Base-by-base conservation (phyloP, 2,329 filamentous ascomycete species). In the Pestalotiopsis sp. region DNA sequence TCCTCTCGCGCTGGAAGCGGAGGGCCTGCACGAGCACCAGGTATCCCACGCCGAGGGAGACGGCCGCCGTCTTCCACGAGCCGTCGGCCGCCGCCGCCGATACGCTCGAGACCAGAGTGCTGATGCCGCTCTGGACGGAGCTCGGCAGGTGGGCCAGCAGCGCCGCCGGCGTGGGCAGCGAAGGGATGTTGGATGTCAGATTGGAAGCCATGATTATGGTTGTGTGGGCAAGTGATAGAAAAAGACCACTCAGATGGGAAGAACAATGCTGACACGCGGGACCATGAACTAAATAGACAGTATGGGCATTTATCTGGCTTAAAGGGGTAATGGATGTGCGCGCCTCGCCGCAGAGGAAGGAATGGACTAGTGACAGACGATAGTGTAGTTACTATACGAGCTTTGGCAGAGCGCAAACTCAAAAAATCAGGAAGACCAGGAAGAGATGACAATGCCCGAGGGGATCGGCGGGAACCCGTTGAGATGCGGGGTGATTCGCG, bases 1-100 rank as follows among this genome's bases (percentile, higher is more conserved):
- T 69, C 55, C 70, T 69, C 70, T 77, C 76, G 13, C 74, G 72
- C 52, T 74, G 75, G 70, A 72, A 76, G 20, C 77, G 76, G 4
- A 78, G 71, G 1, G 68, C 67, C 17, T 72, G 75, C 66, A 75
- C 77, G n/a, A 78, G 69, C 6, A 66, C 67, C 20, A 71, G 58
- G 62, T 78, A 79, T 31, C 69, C 71, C 0, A 77, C 25, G 6
- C 69, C 67, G 3, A 67, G 67, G 3, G 73, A 67, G 45, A 76
- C 17, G 67, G 71, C 4, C 66, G 71, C 69, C 25, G 67, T 66
- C 31, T 67, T 70, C 73, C 74, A 77, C 31, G 64, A 23, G 12
- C 25, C 49, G 57, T 49, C 63, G 23, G 61, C 58, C 6, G 69
- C 61, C 3, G 65, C 61, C 3, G 69, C 59, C 3, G 70, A 58